These are phyloP conservation scores for Dendryphion nanum DNA, from an alignment of 2,329 filamentous ascomycete species.

Conservation along the genomic window DNA sequence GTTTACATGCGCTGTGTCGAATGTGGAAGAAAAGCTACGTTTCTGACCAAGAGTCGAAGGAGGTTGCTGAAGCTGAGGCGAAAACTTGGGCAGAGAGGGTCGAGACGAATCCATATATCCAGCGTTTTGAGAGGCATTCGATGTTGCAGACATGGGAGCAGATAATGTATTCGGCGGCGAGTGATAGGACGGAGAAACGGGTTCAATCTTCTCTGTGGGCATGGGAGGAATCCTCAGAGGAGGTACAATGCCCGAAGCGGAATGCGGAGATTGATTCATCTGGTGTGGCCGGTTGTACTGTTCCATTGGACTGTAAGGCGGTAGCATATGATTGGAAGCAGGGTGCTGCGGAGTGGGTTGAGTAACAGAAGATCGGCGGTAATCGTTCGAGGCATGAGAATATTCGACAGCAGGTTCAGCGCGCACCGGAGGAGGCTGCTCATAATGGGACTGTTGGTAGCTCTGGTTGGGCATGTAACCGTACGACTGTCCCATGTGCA, in stretches of 20 bases:
- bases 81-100: slow-evolving; percentile 25
- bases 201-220: slow-evolving; percentile 39
- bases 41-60: slow-evolving; percentile 40
- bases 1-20: slow-evolving; percentile 43
- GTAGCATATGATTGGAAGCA: slow-evolving; percentile 32
- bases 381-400: slow-evolving; percentile 33
- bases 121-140: slow-evolving; percentile 24
- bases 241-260: slow-evolving; percentile 22
- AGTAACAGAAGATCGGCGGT: slow-evolving; percentile 41
- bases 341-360: slow-evolving; percentile 36
- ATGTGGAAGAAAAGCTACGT: slow-evolving; percentile 47
- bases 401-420: slow-evolving; percentile 42
- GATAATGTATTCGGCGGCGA: slow-evolving; percentile 32
- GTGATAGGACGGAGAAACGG: slow-evolving; percentile 45
- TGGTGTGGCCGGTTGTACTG: slow-evolving; percentile 38
- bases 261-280: slow-evolving; percentile 24
- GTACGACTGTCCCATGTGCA: slow-evolving; percentile 42
- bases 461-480: slow-evolving; percentile 37
- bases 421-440: slow-evolving; percentile 32
- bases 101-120: slow-evolving; percentile 19
- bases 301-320: slow-evolving; percentile 36
- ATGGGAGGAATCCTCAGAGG: slow-evolving; percentile 35
- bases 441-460: slow-evolving; percentile 40
- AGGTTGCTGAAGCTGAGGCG: slow-evolving; percentile 22
- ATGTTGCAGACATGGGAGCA: slow-evolving; percentile 34